Base-by-base conservation (phyloP, 176 grass and related monocot genomes). In the Avena eriantha region DNA sequence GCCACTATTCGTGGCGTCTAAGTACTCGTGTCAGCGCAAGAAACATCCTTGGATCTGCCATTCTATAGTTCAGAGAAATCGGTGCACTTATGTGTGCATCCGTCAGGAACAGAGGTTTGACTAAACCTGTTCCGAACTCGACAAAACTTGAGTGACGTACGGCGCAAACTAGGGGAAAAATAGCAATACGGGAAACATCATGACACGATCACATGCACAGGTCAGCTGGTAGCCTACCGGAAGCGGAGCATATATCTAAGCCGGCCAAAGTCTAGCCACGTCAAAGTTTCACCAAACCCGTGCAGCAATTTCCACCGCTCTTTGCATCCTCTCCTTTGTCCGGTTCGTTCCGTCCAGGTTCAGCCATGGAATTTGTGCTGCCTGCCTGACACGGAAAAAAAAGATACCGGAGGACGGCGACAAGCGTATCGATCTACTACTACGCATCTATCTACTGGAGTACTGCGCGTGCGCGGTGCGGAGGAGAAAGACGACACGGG, bases 261-360 rank as follows among this genome's bases (percentile, higher is more conserved):
- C 39, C 39, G 49, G 49, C 49, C 49, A 4, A n/a, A n/a, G n/a
- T n/a, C n/a, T 74, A 89, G 49, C 60, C 78, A 43, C 59, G 64
- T 87, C 84, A 83, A 67, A 73, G 82, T 17, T 34, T 7, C 55
- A 87, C 65, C 67, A 39, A 90, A 56, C 34, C 22, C 11, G 6
- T 9, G 69, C 19, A 43, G 41, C 17, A 29, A 67, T 67, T 67
- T 53, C 43, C 73, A 39, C 43, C 9, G 23, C 47, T 19, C 12
- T 7, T 50, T n/a, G 48, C 34, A 2, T n/a, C 10, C 19, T 56
- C 33, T 55, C 2, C 9, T n/a, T 17, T 77, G 51, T 61, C 69
- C 71, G n/a, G 19, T 19, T 18, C 51, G 65, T 55, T 10, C 53
- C 12, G 24, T 10, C 46, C 19, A 3, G 3, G 47, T 39, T 23